Conservation (phyloP, 305 asterid genomes). For the Fraxinus albicans region DNA sequence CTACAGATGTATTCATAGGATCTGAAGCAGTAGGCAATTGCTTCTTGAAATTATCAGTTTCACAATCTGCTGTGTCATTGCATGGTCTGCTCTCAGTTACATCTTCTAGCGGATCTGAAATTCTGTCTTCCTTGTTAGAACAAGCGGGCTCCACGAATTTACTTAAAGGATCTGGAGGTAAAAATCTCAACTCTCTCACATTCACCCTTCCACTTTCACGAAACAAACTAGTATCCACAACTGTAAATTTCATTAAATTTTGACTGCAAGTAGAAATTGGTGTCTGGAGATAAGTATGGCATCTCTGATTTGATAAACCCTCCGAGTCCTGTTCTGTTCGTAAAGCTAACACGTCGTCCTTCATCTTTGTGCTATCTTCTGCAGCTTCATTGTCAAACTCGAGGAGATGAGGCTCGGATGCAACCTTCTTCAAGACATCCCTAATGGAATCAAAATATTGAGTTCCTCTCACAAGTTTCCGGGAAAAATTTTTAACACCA, state of each 20-base stretch:
- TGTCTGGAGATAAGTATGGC: slow-evolving; percentile 67
- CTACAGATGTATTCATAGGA: not conserved
- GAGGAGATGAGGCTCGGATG: slow-evolving; percentile 59
- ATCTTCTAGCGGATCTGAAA: not conserved
- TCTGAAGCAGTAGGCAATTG: not conserved
- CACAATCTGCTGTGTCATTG: slow-evolving; percentile 7
- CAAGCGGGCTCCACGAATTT: slow-evolving; percentile 26
- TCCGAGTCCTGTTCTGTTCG: not conserved
- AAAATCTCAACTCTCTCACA: slow-evolving; percentile 47
- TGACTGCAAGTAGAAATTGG: slow-evolving; percentile 45
- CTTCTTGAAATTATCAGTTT: slow-evolving; percentile 10
- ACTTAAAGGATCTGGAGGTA: not conserved
- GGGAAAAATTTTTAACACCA: slow-evolving; percentile 57
- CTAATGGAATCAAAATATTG: slow-evolving; percentile 69
- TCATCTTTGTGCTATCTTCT: slow-evolving; percentile 28
- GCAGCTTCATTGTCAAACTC: slow-evolving; percentile 49
- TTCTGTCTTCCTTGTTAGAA: not conserved
- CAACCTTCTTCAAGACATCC: slow-evolving; percentile 71
- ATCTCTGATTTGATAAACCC: slow-evolving; percentile 29
- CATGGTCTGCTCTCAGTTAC: not conserved
- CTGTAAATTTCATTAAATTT: slow-evolving; percentile 46
- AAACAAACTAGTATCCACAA: slow-evolving; percentile 60
- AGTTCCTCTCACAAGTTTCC: slow-evolving; percentile 54
- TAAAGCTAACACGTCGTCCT: not conserved
- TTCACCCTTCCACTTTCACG: slow-evolving; percentile 30